Base-by-base conservation (phyloP, 2,329 filamentous ascomycete species). In the Tolypocladium ovalisporum region DNA sequence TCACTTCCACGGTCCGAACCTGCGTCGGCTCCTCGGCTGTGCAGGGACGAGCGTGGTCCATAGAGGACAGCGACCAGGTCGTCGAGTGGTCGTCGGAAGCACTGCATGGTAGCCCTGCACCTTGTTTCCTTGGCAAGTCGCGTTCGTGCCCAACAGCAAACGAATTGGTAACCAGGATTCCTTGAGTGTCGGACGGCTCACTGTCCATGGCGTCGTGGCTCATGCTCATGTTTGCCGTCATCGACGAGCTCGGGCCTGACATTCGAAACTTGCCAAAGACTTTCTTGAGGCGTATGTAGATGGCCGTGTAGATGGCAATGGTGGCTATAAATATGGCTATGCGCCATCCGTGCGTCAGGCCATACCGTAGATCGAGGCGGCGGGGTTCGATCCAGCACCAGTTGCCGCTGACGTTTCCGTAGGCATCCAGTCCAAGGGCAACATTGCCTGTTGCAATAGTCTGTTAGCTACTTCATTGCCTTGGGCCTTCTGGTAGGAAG, bases 371-470 rank as follows among this genome's bases (percentile, higher is more conserved):
- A 15, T 64, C 67, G 22, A 65, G 60, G 34, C 65, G 62, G 8
- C 68, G 59, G n/a, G 64, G 57, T 29, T 65, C 59, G 57, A 76
- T 76, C 74, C 74, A 76, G 64, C 74, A 76, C 74, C 74, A 76
- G 60, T 76, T 75, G 0, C 74, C 73, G 34, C 70, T 74, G 2
- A 76, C 60, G 69, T 62, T n/a, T 52, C 66, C 29, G 69, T 64
- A 36, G 64, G 67, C 19, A 64, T 65, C 56, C 1, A 57, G 36
- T 1, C 47, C 59, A 17, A 61, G 56, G 15, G 35, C 61, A 9
- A 59, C 36, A 37, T 47, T 58, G 52, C 54, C 56, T 59, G 49
- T 5, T 6, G 37, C 35, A 15, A 17, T 40, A 19, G 22, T 39
- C n/a, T n/a, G n/a, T n/a, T 4, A 4, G 35, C 4, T 24, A n/a